Evolutionary conservation across 768 basidiomycete genomes (phyloP), one percentile per base, ranked within the genome.

Genomic region (Russula compacta): DNA sequence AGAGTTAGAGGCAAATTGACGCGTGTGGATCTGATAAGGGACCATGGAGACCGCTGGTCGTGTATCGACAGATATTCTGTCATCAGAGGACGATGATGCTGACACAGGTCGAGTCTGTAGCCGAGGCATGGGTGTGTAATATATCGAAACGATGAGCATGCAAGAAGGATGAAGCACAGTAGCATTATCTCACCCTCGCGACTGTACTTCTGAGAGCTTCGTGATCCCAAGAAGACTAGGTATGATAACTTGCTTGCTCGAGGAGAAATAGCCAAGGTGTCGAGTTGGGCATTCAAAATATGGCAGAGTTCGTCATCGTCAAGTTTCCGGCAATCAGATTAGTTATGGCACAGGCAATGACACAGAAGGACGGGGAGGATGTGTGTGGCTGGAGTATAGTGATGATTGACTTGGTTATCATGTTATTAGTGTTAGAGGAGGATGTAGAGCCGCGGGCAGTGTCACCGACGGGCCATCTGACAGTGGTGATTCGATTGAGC

Each of bases 381-480:
- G 56, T 58, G 39, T 58, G 56, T 2, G 48, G 48, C 21, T 58
- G 39, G 12, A 58, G 56, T n/a, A 58, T 49, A 19, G 48, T 17
- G 0, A 15, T 2, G 12, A 58, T 58, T 9, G 39, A 50, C 48
- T 50, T 9, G 2, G 46, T 21, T 35, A 55, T 35, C 10, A 8
- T 11, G 3, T 56, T 46, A 1, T 9, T 4, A 33, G 8, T 33
- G 24, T 53, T 24, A 17, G 19, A 2, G 9, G 19, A 19, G n/a
- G 33, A 52, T 52, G 51, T 51, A 36, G 33, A 19, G 11, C n/a
- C 5, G 12, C 2, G 33, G 35, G 49, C 17, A 50, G 12, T 2
- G 17, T 33, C 19, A 9, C 36, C 35, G n/a, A 36, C n/a, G 5
- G 50, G 50, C 35, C 5, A 7, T 11, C 50, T 51, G 36, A 51